These are phyloP conservation scores for Venustampulla echinocandica DNA, from an alignment of 495 filamentous ascomycete species.

Conservation along the genomic window DNA sequence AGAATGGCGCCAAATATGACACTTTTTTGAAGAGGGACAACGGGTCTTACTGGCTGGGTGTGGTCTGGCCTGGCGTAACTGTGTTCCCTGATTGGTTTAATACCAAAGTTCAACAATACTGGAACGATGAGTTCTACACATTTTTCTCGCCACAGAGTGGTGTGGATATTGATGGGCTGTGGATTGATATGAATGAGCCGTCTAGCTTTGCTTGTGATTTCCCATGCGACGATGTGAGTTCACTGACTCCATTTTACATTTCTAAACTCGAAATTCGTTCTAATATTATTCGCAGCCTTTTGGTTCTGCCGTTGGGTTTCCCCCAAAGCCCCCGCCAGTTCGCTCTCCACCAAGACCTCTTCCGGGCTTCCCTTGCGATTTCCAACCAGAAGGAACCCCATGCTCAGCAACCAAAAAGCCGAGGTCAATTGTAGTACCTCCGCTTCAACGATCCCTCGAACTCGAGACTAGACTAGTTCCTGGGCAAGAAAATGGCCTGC, in stretches of 20 bases:
- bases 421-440: slow-evolving; percentile 2
- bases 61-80: slow-evolving; percentile 79
- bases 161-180: slow-evolving; percentile 76
- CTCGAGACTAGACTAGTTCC: slow-evolving; percentile 5
- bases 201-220: slow-evolving; percentile 53
- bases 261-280: background rate
- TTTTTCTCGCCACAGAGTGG: slow-evolving; percentile 62
- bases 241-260: no score
- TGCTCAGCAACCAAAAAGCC: slow-evolving; percentile 17
- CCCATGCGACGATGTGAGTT: slow-evolving; percentile 59
- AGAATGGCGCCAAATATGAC: slow-evolving; percentile 50
- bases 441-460: background rate
- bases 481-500: slow-evolving; percentile 45
- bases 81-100: slow-evolving; percentile 84
- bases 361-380: slow-evolving; percentile 62
- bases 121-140: slow-evolving; percentile 58
- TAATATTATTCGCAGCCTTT: slow-evolving; percentile 17
- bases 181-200: slow-evolving; percentile 86
- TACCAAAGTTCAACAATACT: slow-evolving; percentile 55
- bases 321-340: slow-evolving; percentile 57
- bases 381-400: slow-evolving; percentile 49
- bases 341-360: slow-evolving; percentile 52
- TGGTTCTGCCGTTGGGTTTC: slow-evolving; percentile 46
- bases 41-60: slow-evolving; percentile 62
- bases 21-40: slow-evolving; percentile 59